Evolutionary conservation across 305 asterid species (phyloP).

Genomic region (Withania somnifera): DNA sequence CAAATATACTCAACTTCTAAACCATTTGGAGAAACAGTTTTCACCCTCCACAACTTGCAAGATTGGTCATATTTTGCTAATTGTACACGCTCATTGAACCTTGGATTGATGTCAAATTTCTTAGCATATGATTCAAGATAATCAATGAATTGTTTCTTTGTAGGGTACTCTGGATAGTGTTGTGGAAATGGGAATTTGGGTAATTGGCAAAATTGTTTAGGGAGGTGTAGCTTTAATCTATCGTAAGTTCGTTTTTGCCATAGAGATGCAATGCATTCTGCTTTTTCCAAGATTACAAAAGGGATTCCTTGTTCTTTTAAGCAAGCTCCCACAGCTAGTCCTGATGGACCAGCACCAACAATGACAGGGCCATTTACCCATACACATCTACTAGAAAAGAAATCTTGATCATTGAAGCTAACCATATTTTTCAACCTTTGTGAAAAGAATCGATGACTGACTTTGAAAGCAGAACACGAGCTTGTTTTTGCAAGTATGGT

Average conservation of each 20-base stretch:
- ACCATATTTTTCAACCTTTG: constrained; percentile 26
- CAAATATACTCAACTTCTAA: constrained; percentile 70
- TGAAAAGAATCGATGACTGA: not conserved
- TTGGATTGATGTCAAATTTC: constrained; percentile 52
- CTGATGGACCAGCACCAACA: constrained; percentile 90
- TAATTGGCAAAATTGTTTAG: constrained; percentile 68
- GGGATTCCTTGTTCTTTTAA: constrained; percentile 60
- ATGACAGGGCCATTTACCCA: constrained; percentile 92
- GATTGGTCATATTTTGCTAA: constrained; percentile 68
- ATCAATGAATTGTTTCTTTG: constrained; percentile 64
- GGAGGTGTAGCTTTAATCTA: constrained; percentile 80
- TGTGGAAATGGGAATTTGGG: constrained; percentile 70
- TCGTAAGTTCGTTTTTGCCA: constrained; percentile 85
- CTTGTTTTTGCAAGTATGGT: not conserved
- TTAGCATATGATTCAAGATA: constrained; percentile 64
- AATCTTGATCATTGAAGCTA: constrained; percentile 20
- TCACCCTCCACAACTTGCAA: constrained; percentile 61
- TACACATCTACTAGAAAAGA: constrained; percentile 49
- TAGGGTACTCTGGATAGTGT: constrained; percentile 67
- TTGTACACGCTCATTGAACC: constrained; percentile 56
- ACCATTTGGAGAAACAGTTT: constrained; percentile 27
- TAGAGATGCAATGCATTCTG: constrained; percentile 84
- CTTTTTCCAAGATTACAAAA: constrained; percentile 48
- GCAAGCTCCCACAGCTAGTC: constrained; percentile 89
- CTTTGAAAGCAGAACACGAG: not conserved